A percentile compares a stretch with the other conserved stretches of the same genome.
Conservation (phyloP, 345 rosid genomes). For the Acer campestre region DNA sequence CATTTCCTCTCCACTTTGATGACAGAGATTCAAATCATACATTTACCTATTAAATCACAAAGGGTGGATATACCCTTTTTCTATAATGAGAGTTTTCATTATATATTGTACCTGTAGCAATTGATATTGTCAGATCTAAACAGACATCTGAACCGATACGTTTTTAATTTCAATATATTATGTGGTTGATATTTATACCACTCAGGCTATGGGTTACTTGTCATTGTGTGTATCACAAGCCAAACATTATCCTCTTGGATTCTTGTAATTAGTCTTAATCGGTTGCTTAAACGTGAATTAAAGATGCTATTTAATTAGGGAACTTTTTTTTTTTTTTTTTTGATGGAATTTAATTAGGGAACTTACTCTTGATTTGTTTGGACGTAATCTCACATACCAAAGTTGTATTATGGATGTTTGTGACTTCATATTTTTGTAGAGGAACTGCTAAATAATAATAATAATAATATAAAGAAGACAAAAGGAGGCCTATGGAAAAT, state of each 20-base stretch:
- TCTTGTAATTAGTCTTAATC: slow-evolving; percentile 24
- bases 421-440: neutral
- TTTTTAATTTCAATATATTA: neutral
- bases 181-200: neutral
- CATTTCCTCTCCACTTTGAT: too few species aligned
- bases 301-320: slow-evolving; percentile 8
- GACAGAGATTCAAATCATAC: too few species aligned
- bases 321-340: too few species aligned
- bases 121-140: too few species aligned
- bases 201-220: neutral
- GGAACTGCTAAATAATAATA: neutral
- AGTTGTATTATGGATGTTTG: slow-evolving; percentile 16
- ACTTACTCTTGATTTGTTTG: neutral
- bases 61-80: too few species aligned
- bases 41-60: too few species aligned
- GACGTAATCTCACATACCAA: slow-evolving; percentile 21
- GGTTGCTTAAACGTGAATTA: slow-evolving; percentile 29
- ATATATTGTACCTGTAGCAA: too few species aligned
- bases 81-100: too few species aligned
- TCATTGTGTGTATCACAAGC: slow-evolving; percentile 14
- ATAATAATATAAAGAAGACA: neutral
- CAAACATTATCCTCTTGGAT: slow-evolving; percentile 31
- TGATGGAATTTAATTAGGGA: neutral
- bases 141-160: too few species aligned
- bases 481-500: neutral